A percentile compares a stretch with the other conserved stretches of the same genome.
Evolutionary conservation across 768 basidiomycete genomes (phyloP).

Genomic region (Naematelia encephala): DNA sequence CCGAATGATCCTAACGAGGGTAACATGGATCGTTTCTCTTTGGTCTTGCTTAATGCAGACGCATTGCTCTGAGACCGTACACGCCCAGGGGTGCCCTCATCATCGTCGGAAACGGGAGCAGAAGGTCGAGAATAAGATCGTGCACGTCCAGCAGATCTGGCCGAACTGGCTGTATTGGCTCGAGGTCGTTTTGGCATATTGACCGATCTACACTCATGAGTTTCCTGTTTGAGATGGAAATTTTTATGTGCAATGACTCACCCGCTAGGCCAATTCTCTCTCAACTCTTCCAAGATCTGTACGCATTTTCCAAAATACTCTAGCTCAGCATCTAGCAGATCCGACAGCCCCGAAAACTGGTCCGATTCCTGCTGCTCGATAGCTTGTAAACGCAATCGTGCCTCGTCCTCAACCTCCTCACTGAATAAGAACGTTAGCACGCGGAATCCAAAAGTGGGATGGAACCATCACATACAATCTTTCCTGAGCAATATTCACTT

Average conservation of each 20-base stretch:
- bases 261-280: conserved; percentile 66
- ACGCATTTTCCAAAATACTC: conserved; percentile 70
- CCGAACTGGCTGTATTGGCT: conserved; percentile 39
- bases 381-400: conserved; percentile 70
- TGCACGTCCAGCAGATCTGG: conserved; percentile 17
- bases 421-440: conserved; percentile 52
- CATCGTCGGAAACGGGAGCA: conserved; percentile 25
- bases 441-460: neutral
- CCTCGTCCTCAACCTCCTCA: conserved; percentile 80
- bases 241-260: too few relatives aligned
- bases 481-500: conserved; percentile 65
- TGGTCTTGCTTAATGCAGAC: conserved; percentile 27
- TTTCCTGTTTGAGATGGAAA: too few relatives aligned
- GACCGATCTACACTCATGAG: neutral
- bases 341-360: conserved; percentile 67
- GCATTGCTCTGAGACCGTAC: conserved; percentile 47
- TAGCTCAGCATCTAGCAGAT: conserved; percentile 69
- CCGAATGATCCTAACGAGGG: conserved; percentile 47
- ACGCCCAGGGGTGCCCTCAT: conserved; percentile 25
- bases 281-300: conserved; percentile 69
- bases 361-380: conserved; percentile 75
- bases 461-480: conserved; percentile 62
- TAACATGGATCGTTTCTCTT: conserved; percentile 34
- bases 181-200: conserved; percentile 24
- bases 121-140: conserved; percentile 12